Evolutionary conservation across 176 grass and related monocot genomes (phyloP).

Genomic region (Neostapfia colusana): DNA sequence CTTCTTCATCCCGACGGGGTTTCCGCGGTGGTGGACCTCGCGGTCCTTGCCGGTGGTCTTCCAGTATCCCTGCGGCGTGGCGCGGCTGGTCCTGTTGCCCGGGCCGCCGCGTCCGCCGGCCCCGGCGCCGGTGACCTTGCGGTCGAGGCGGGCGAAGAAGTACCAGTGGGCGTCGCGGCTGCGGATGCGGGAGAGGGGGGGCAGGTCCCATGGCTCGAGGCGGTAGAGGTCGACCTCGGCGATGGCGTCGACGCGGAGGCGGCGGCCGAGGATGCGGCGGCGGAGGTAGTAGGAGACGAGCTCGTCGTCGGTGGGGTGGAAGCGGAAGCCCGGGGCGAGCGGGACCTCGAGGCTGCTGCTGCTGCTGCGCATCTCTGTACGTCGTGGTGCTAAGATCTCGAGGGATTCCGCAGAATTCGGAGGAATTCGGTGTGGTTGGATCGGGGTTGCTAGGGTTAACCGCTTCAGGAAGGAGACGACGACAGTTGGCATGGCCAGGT

Average conservation of each 20-base stretch:
- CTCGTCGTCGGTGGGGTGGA: conserved; percentile 83
- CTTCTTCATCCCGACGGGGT: conserved; percentile 83
- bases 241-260: conserved; percentile 78
- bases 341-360: conserved; percentile 32
- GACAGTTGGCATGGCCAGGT: too few species aligned
- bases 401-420: too few species aligned
- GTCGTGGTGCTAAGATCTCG: neutral
- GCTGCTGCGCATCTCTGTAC: neutral
- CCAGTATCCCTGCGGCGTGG: conserved; percentile 81
- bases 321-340: conserved; percentile 70
- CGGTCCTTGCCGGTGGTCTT: conserved; percentile 99
- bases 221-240: conserved; percentile 94
- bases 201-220: conserved; percentile 88
- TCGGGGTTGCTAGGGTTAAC: conserved; percentile 35
- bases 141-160: conserved; percentile 85
- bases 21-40: conserved; percentile 58
- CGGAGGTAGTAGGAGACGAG: conserved; percentile 94
- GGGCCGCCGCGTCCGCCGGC: conserved; percentile 38
- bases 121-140: conserved; percentile 65
- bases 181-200: conserved; percentile 66
- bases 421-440: too few species aligned
- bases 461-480: too few species aligned
- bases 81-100: conserved; percentile 75
- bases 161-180: conserved; percentile 98
- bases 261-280: conserved; percentile 53